Evolutionary conservation across 306 rosid genomes (phyloP).

Genomic region (Sicyos edulis): DNA sequence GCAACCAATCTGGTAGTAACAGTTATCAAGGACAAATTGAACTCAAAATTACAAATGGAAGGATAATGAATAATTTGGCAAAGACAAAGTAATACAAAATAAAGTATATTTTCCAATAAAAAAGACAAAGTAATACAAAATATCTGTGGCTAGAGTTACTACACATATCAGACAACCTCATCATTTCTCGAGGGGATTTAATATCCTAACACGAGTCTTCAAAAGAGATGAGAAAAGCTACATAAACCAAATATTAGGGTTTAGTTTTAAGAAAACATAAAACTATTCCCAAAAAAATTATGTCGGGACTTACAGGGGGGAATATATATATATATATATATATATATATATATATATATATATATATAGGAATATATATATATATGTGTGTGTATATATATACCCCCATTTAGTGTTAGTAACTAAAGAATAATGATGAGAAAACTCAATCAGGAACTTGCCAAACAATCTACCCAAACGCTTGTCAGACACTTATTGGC

Average conservation of each 20-base stretch:
- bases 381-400: too few relatives aligned
- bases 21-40: background rate
- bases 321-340: too few relatives aligned
- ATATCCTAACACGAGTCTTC: background rate
- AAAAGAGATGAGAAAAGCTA: background rate
- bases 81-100: background rate
- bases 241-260: background rate
- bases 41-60: background rate
- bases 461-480: background rate
- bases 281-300: background rate
- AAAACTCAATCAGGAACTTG: conserved; percentile 2
- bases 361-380: too few relatives aligned
- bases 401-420: background rate
- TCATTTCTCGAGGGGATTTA: background rate
- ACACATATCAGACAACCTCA: background rate
- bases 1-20: conserved; percentile 47
- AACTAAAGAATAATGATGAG: background rate
- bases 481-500: background rate
- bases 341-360: too few relatives aligned
- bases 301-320: background rate
- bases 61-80: background rate
- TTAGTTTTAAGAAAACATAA: background rate
- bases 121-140: too few relatives aligned
- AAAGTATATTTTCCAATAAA: too few relatives aligned
- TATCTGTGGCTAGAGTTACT: background rate